phyloP scores from a whole-genome alignment of 306 rosid genomes.

The Trifolium fragiferum region DNA sequence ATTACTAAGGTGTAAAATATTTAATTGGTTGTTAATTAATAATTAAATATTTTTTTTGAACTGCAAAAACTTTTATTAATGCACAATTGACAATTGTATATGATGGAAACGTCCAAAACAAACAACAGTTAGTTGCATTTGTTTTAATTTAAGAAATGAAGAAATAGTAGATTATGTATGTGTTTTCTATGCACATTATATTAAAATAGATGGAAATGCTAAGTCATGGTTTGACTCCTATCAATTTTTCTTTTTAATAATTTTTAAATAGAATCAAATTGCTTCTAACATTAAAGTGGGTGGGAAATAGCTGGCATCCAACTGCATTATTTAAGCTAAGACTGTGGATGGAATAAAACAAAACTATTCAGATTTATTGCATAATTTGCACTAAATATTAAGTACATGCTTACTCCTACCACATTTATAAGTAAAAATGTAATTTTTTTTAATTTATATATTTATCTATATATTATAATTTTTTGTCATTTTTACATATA shows the following conservation, averaged over 20 bases:
- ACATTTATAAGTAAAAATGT: no score
- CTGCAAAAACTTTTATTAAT: no score
- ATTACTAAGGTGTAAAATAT: neutral
- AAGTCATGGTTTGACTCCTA: slow-evolving; percentile 43
- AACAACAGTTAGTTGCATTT: neutral
- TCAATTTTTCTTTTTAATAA: neutral
- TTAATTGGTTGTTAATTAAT: slow-evolving; percentile 12
- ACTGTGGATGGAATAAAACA: neutral
- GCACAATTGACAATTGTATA: no score
- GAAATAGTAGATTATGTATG: slow-evolving; percentile 1
- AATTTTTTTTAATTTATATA: no score
- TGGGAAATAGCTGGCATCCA: slow-evolving; percentile 32
- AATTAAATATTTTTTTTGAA: no score
- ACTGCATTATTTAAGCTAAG: slow-evolving; percentile 17
- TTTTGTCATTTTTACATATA: no score
- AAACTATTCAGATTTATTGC: slow-evolving; percentile 1
- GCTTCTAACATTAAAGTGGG: slow-evolving; percentile 9
- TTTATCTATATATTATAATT: no score
- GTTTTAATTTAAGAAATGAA: slow-evolving; percentile 2
- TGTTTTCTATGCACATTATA: slow-evolving; percentile 1
- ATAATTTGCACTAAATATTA: slow-evolving; percentile 13
- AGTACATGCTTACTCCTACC: no score
- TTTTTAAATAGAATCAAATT: slow-evolving; percentile 26
- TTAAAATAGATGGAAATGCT: neutral
- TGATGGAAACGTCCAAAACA: slow-evolving; percentile 29